Base-by-base conservation (phyloP, 371 early-diverging fungal species). In the Syncephalastrum monosporum region DNA sequence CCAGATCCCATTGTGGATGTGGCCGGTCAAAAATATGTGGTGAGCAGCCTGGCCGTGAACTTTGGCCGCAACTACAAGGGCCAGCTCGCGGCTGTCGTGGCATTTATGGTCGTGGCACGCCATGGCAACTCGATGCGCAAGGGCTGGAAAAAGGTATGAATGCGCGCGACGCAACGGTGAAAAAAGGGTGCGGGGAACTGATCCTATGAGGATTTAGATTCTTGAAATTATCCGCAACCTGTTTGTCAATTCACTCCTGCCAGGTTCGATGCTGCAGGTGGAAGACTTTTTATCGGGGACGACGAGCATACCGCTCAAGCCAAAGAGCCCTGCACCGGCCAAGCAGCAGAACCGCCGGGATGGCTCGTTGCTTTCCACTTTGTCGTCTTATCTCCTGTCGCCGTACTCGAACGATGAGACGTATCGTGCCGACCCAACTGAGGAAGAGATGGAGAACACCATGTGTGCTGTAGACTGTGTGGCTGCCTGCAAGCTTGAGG, bases 31-130 rank as follows among this genome's bases (percentile, higher is more conserved):
- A 82, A 88, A 27, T 67, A 86, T 48, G 82, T 83, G n/a, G 79
- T 91, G 25, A 85, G 87, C 27, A 77, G 84, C 29, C 65, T 84
- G 50, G 83, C 91, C 0, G 83, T 94, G 16, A 89, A 93, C 42
- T 90, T 97, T 74, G 96, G 96, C 50, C 81, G 88, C 52, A 89
- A 91, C 60, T 92, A 90, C 65, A 88, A 89, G 53, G 92, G 90
- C 4, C 96, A 96, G 67, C 71, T 94, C 24, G 95, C 94, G 0
- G 84, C 93, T 24, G 91, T 94, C 10, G 82, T 93, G 7, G 77
- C 90, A 59, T 92, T 96, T 69, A 84, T 86, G 16, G 74, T 94
- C 14, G 89, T 85, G 2, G 78, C 82, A 8, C 86, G 87, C 65
- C 87, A 87, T 58, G 87, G 92, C 4, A 88, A 88, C 45, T 66